Percentiles rank a stretch among this genome's conserved stretches.
Conservation (phyloP, 2,329 filamentous ascomycete species). For the Venturiaceae sp. region DNA sequence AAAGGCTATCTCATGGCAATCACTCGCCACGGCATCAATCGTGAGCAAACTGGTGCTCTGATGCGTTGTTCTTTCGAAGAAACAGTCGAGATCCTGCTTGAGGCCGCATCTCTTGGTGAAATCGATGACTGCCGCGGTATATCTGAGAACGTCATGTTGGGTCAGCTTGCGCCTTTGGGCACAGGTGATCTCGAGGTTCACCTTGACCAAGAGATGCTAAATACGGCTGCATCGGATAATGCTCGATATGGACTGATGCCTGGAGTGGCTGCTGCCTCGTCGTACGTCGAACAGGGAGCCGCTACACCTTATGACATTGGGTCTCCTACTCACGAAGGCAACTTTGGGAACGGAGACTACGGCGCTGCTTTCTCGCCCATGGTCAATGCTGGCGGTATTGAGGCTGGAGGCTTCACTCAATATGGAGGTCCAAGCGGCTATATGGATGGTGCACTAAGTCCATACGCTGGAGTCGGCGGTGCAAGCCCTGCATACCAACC, state of each 20-base stretch:
- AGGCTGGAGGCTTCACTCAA: conserved; percentile 46
- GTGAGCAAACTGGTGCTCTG: conserved; percentile 91
- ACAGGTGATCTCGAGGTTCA: conserved; percentile 93
- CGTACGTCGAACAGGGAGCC: conserved; percentile 64
- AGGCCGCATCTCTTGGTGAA: conserved; percentile 89
- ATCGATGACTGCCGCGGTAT: conserved; percentile 97
- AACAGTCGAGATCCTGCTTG: conserved; percentile 94
- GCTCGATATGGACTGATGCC: conserved; percentile 72
- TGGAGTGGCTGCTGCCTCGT: conserved; percentile 66
- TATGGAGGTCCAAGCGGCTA: conserved; percentile 63
- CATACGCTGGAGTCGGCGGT: conserved; percentile 49
- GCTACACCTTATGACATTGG: conserved; percentile 85
- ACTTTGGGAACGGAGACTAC: conserved; percentile 53
- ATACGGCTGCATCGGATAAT: conserved; percentile 90
- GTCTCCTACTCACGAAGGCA: conserved; percentile 52
- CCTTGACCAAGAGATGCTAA: conserved; percentile 89
- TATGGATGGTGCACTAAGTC: conserved; percentile 52
- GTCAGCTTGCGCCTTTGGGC: conserved; percentile 92
- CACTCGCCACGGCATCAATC: conserved; percentile 96
- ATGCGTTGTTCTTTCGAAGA: conserved; percentile 99
- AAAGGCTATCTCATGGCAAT: conserved; percentile 90
- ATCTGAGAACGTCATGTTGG: conserved; percentile 97
- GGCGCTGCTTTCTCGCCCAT: conserved; percentile 64
- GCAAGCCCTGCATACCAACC: conserved; percentile 59
- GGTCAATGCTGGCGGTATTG: conserved; percentile 52